A percentile compares a stretch with the other conserved stretches of the same genome.
phyloP scores from a whole-genome alignment of 139 green algal genomes.

The Chlamydomonas incerta region DNA sequence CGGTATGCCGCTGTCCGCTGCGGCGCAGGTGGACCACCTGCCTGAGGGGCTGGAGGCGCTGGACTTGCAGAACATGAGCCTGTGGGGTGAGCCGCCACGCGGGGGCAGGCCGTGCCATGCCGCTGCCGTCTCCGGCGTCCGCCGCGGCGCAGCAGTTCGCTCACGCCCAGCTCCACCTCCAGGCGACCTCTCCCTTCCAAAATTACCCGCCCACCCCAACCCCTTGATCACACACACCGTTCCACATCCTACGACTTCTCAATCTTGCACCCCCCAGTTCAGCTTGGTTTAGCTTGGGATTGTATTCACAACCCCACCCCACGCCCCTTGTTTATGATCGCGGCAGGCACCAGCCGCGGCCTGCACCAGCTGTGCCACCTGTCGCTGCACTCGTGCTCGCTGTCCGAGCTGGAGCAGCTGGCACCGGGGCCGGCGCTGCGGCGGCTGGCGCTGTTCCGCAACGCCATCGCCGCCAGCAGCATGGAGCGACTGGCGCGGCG shows the following conservation, averaged over 20 bases:
- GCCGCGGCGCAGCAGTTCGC: no score
- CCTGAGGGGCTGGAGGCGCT: conserved; percentile 7
- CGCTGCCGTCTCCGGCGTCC: no score
- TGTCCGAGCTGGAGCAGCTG: conserved; percentile 20
- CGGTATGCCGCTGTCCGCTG: no score
- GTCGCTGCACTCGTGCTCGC: conserved; percentile 29
- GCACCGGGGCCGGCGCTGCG: neutral
- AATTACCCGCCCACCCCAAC: no score
- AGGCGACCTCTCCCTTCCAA: no score
- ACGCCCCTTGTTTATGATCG: neutral
- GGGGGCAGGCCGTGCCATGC: no score
- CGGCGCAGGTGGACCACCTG: neutral
- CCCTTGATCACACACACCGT: no score
- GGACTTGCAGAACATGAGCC: conserved; percentile 29
- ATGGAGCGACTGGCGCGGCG: conserved; percentile 4
- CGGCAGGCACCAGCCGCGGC: conserved; percentile 6
- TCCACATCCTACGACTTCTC: no score
- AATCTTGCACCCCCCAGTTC: no score
- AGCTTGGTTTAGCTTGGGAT: no score
- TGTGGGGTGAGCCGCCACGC: conserved; percentile 3
- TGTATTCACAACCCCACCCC: neutral
- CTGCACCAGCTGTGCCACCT: conserved; percentile 10
- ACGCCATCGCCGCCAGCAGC: neutral
- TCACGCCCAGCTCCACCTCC: no score
- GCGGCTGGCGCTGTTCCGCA: conserved; percentile 32